Base-by-base conservation (phyloP, 2,329 filamentous ascomycete species). In the Phaeoacremonium minimum region DNA sequence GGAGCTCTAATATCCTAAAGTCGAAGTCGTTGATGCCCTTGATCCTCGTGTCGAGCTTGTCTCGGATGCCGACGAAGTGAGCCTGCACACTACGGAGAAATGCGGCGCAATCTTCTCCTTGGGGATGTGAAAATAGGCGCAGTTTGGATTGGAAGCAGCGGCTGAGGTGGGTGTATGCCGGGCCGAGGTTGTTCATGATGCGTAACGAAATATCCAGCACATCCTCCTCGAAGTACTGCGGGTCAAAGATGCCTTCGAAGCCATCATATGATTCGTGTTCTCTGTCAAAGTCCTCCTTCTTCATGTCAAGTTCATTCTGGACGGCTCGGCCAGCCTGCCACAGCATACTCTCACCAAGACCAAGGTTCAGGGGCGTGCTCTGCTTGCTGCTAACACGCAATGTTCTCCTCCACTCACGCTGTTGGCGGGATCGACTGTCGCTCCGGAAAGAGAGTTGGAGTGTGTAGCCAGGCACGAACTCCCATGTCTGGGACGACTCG, bases 131-230 rank as follows among this genome's bases (percentile, higher is more conserved):
- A 45, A 74, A 72, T n/a, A 75, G 53, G 14, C 61, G 56, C 14
- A 69, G 57, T 28, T 59, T 66, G 47, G 61, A 68, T 33, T 56
- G 57, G 20, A 72, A 58, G 18, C 55, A 58, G 19, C 66, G 64
- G 22, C 59, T 56, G 28, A 74, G 51, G 38, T 71, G 66, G 16
- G 59, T 57, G 41, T 67, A 71, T 29, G 59, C 51, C 4, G 70
- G 69, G 0, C 73, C 73, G 12, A 75, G 57, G 41, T 69, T 70
- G 50, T 77, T 77, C 18, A 56, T 50, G 22, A 76, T 53, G 19
- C 63, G 61, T 34, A 75, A 54, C 37, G 63, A 57, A 30, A 76
- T 53, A 33, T 67, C 60, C 8, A 75, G 52, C 2, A 67, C 66
- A 29, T 68, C 62, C 28, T 64, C 60, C 17, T 67, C 61, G 13